These are phyloP conservation scores for Diutina catenulata DNA, from an alignment of 1,139 yeast species.

Conservation along the genomic window DNA sequence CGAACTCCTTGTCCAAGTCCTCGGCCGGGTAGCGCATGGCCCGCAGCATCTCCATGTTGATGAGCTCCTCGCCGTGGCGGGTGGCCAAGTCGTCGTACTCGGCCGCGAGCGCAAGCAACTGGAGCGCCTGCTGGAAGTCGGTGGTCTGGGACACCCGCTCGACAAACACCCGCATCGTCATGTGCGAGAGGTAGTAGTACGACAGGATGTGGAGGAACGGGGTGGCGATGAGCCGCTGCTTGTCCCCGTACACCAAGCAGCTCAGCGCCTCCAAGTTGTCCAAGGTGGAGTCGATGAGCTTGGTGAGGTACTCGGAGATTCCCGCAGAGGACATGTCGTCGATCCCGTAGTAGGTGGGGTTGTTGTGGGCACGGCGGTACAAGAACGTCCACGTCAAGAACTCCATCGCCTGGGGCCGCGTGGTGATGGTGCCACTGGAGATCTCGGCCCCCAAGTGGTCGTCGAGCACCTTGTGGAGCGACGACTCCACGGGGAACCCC, in stretches of 20 bases:
- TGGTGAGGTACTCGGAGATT: constrained; percentile 57
- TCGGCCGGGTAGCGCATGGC: constrained; percentile 69
- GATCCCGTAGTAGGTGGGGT: constrained; percentile 90
- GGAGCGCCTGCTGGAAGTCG: constrained; percentile 57
- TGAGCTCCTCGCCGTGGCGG: constrained; percentile 88
- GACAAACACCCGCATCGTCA: constrained; percentile 65
- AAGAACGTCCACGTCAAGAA: constrained; percentile 92
- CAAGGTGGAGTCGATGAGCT: constrained; percentile 60
- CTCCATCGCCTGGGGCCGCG: constrained; percentile 83
- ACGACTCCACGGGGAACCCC: constrained; percentile 97
- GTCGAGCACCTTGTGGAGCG: constrained; percentile 83
- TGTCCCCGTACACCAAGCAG: constrained; percentile 52
- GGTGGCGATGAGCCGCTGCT: constrained; percentile 46
- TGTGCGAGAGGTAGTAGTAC: constrained; percentile 87
- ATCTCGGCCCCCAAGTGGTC: constrained; percentile 97
- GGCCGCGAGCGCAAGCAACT: constrained; percentile 63
- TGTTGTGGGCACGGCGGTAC: constrained; percentile 86
- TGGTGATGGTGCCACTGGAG: constrained; percentile 70
- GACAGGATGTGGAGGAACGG: constrained; percentile 80
- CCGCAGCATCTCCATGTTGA: constrained; percentile 82
- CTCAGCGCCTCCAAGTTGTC: constrained; percentile 57
- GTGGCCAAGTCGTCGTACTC: constrained; percentile 93
- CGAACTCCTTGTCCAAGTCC: constrained; percentile 51
- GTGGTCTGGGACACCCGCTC: constrained; percentile 38
- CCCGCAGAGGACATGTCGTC: constrained; percentile 60